Conservation (phyloP, 2,329 filamentous ascomycete species). For the Lecanosticta acicola region DNA sequence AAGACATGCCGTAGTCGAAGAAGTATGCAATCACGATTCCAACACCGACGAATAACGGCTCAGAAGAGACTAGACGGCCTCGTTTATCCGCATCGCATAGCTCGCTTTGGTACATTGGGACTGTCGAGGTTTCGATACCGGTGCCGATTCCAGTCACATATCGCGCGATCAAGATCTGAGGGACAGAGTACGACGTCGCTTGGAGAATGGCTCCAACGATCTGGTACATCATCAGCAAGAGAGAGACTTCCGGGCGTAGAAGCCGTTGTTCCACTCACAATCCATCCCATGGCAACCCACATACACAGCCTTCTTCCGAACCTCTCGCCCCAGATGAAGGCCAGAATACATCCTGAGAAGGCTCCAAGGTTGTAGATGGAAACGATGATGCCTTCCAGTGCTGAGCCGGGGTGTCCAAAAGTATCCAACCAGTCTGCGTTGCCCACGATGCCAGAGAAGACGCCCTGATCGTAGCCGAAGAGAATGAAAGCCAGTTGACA, state of each 20-base stretch:
- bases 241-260: not conserved
- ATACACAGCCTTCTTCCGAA: conserved; percentile 47
- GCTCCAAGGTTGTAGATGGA: conserved; percentile 55
- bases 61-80: conserved; percentile 31
- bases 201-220: conserved; percentile 44
- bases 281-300: conserved; percentile 42
- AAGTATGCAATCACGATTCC: conserved; percentile 32
- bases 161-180: conserved; percentile 44
- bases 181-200: conserved; percentile 39
- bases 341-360: conserved; percentile 51
- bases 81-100: conserved; percentile 31
- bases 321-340: conserved; percentile 46
- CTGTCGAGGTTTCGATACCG: conserved; percentile 43
- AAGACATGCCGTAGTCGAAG: conserved; percentile 37
- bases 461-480: conserved; percentile 30
- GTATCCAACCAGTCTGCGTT: conserved; percentile 38
- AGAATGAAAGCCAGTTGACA: conserved; percentile 32
- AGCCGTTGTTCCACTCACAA: conserved; percentile 24
- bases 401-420: conserved; percentile 36
- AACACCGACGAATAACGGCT: conserved; percentile 33
- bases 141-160: conserved; percentile 46
- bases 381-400: conserved; percentile 40
- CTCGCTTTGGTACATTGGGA: conserved; percentile 39
- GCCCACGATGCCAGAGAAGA: conserved; percentile 37
- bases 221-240: conserved; percentile 9